Base-by-base conservation (phyloP, 208 protist species). In the Crithidia thermophila region DNA sequence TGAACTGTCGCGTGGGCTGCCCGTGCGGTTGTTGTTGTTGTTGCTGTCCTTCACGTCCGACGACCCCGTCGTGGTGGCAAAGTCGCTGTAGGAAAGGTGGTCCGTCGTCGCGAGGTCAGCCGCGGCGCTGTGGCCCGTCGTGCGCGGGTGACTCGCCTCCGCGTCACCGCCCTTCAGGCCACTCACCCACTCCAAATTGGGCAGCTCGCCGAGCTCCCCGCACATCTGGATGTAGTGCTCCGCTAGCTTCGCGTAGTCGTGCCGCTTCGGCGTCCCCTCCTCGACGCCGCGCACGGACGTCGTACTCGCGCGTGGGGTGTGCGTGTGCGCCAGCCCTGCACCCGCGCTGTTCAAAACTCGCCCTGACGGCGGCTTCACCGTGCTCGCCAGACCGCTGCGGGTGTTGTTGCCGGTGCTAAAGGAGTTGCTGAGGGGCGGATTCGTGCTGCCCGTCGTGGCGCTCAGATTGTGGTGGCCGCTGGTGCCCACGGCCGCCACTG, bases 101-200 rank as follows among this genome's bases (percentile, higher is more conserved):
- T 52, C 58, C 16, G 21, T 13, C 4, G 8, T 59, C n/a, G 6
- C 37, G n/a, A 14, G 33, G 49, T 20, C 45, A 27, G 21, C 49
- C 16, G 5, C 33, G 3, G 37, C 50, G 47, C 18, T 59, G 36
- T 11, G 14, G 36, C 14, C 13, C 58, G 21, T 39, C 31, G 11
- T 25, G 18, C 25, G 51, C n/a, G 36, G 25, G 10, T 10, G 47
- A 13, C 47, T 47, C 56, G 55, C 43, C 9, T 27, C 59, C 23
- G 14, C 16, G 13, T 50, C 20, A 5, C 6, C 10, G 18, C 11
- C 23, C 23, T 72, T 40, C 28, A 85, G 60, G 1, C 70, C 71
- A 7, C 40, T 47, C 28, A 92, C 74, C 90, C 86, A 93, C 13
- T 85, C 68, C 31, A 67, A 57, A 39, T 85, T 75, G n/a, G 90